Conservation (phyloP, 306 rosid genomes). For the Sphenostylis stenocarpa region DNA sequence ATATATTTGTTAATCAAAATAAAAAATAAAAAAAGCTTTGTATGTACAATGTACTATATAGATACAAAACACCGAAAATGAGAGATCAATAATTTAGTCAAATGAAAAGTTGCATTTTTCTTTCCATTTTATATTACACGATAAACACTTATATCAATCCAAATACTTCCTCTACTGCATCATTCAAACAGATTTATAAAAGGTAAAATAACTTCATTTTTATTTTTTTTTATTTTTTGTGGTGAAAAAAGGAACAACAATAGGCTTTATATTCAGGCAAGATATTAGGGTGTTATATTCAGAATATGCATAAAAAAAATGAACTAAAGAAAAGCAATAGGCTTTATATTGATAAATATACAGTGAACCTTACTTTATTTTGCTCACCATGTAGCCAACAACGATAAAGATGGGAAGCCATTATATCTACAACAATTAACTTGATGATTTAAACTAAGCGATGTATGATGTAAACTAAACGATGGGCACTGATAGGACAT, state of each 20-base stretch:
- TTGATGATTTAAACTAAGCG: constrained; percentile 15
- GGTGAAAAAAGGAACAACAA: constrained; percentile 9
- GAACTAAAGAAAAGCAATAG: constrained; percentile 1
- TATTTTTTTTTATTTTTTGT: neutral
- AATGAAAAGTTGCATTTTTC: constrained; percentile 6
- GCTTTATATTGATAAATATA: neutral
- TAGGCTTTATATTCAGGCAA: neutral
- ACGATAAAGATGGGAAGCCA: constrained; percentile 37
- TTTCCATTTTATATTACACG: neutral
- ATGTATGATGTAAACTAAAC: constrained; percentile 34
- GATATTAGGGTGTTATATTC: neutral
- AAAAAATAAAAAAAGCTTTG: neutral
- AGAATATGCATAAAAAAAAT: neutral
- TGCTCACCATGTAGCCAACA: constrained; percentile 35
- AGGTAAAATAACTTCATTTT: neutral
- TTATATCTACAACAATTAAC: constrained; percentile 30
- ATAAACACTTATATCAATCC: neutral
- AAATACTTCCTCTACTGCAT: neutral
- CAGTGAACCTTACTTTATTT: constrained; percentile 27
- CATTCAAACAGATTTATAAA: neutral
- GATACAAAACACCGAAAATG: constrained; percentile 4
- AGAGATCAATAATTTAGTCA: constrained; percentile 20
- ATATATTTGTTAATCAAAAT: neutral
- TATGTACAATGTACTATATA: neutral
- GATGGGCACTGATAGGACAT: constrained; percentile 6